A percentile compares a stretch with the other conserved stretches of the same genome.
Evolutionary conservation across 306 rosid species (phyloP).

Genomic region (Phaseolus lunatus): DNA sequence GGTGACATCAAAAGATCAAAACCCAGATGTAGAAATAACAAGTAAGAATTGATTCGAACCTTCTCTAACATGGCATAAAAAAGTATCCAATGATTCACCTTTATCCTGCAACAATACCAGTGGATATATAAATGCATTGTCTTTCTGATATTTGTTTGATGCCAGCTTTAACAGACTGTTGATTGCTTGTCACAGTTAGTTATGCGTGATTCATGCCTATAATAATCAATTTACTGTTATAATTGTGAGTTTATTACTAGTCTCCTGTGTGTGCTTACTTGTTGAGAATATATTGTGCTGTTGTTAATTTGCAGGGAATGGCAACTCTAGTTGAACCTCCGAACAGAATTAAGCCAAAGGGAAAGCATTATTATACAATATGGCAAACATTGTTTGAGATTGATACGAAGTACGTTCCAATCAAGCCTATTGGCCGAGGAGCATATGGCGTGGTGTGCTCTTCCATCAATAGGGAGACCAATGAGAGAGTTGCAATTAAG

Average conservation of each 20-base stretch:
- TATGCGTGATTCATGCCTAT: constrained; percentile 33
- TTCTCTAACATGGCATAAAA: constrained; percentile 35
- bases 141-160: constrained; percentile 23
- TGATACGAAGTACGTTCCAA: constrained; percentile 81
- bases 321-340: constrained; percentile 79
- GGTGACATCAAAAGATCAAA: constrained; percentile 54
- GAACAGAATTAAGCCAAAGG: constrained; percentile 58
- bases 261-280: constrained; percentile 34
- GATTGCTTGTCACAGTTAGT: constrained; percentile 26
- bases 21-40: constrained; percentile 57
- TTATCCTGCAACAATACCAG: constrained; percentile 19
- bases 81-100: constrained; percentile 29
- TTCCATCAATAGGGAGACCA: constrained; percentile 73
- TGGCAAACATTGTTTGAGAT: constrained; percentile 85
- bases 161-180: constrained; percentile 34
- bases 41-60: constrained; percentile 72
- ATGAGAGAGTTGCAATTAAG: constrained; percentile 90
- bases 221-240: constrained; percentile 7
- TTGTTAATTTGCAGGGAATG: constrained; percentile 61
- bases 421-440: constrained; percentile 85
- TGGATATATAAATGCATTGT: constrained; percentile 26
- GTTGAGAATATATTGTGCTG: constrained; percentile 26
- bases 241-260: constrained; percentile 6
- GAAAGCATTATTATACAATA: constrained; percentile 75
- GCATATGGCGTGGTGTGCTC: constrained; percentile 91